Base-by-base conservation (phyloP, 331 rosid species). In the Saraca asoca region DNA sequence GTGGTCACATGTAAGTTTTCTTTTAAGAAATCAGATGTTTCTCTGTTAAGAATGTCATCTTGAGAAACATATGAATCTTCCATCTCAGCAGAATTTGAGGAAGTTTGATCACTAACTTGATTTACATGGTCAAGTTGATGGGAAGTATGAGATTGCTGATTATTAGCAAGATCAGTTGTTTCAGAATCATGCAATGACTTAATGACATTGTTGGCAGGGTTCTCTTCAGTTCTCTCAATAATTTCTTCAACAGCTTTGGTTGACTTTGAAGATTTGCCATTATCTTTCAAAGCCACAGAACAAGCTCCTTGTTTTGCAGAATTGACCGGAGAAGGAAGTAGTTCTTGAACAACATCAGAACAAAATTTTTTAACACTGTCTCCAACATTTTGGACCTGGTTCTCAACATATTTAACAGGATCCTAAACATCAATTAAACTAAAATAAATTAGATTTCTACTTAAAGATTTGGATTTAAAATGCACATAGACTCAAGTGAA, bases 321-420 rank as follows among this genome's bases (percentile, higher is more conserved):
- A 70, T 64, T 57, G 18, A 18, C 71, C 42, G 50, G 37, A 39
- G 82, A 68, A 64, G 90, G 83, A 62, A 72, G 80, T 62, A 85
- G 66, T 64, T 89, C 95, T 31, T 85, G 82, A 58, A 85, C 82
- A 17, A 85, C 84, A 68, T 44, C 95, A 61, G 96, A 85, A 80
- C 62, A 92, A 6, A 94, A 68, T 66, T 73, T 90, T 80, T 83
- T 86, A 59, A 90, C 75, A 75, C 66, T 85, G 35, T 77, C 89
- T 50, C 99, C 91, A 52, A 83, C 91, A 57, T 74, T 79, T 48
- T 85, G 81, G 64, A 90, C 87, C 59, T 60, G 91, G 69, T 78
- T 78, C 81, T 78, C 96, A 33, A 94, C 83, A 77, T 84, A 88
- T 73, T 85, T 85, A 42, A 85, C 82, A 39, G 86, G 75, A 74